Base-by-base conservation (phyloP, 2,329 filamentous ascomycete species). In the Diaporthe helianthi region DNA sequence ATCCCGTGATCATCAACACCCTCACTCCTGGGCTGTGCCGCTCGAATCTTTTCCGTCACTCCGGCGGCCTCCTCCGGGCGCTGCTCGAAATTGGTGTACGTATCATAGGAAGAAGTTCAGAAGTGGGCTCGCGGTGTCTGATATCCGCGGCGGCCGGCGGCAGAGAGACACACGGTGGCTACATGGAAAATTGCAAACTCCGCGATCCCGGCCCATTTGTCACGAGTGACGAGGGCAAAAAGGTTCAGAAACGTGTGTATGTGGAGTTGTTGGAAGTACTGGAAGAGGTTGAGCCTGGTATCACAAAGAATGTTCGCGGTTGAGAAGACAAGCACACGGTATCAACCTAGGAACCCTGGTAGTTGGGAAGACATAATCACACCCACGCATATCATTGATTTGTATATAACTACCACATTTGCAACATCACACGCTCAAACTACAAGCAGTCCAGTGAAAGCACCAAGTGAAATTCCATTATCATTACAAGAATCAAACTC, bases 261-360 rank as follows among this genome's bases (percentile, higher is more conserved):
- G 76, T 73, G 19, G 83, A 86, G 76, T 71, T 86, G 72, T 54
- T 81, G 71, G 79, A 73, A 15, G 75, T 82, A 22, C 66, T 86
- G 38, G 83, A 86, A 64, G 76, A 64, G 1, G 78, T 85, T 36
- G 77, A 83, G 70, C 80, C 81, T 0, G 81, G 80, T 0, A 73
- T 83, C 22, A 76, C 73, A 7, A 73, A 74, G 44, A 80, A 79
- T 24, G 72, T 82, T 13, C 81, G 72, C 71, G 44, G 29, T 17
- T 63, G 29, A 49, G 1, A 9, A 22, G n/a, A 47, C 4, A 2
- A 4, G 1, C 13, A n/a, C n/a, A n/a, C n/a, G n/a, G n/a, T n/a
- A n/a, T n/a, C n/a, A n/a, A n/a, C n/a, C n/a, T n/a, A n/a, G n/a
- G n/a, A n/a, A n/a, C 19, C 26, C 10, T 7, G 15, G 24, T 31